Conservation (phyloP, 78 protist genomes). For the Neovahlkampfia damariscottae region DNA sequence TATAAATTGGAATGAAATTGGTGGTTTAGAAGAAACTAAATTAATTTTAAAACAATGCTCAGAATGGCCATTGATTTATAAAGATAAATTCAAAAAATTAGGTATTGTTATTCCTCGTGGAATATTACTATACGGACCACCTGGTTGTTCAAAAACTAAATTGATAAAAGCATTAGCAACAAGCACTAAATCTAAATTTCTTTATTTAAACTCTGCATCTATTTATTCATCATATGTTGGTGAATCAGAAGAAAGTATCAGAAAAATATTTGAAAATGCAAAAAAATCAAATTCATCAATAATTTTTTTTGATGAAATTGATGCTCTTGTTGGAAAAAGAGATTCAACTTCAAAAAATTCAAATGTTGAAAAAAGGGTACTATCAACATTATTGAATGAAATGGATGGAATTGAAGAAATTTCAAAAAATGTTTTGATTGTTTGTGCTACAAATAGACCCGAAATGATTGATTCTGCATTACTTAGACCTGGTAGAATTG, state of each 20-base stretch:
- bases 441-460: slow-evolving; percentile 30
- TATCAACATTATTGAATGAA: slow-evolving; percentile 28
- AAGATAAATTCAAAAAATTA: slow-evolving; percentile 33
- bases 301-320: slow-evolving; percentile 88
- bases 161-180: slow-evolving; percentile 68
- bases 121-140: slow-evolving; percentile 70
- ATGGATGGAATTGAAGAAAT: slow-evolving; percentile 13
- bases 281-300: slow-evolving; percentile 52
- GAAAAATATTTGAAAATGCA: slow-evolving; percentile 49
- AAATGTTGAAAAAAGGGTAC: slow-evolving; percentile 10
- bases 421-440: background rate
- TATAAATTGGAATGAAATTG: slow-evolving; percentile 68
- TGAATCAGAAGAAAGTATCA: slow-evolving; percentile 53
- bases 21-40: slow-evolving; percentile 51
- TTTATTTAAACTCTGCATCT: slow-evolving; percentile 58
- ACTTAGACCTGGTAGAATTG: slow-evolving; percentile 26
- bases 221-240: slow-evolving; percentile 68
- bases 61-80: slow-evolving; percentile 50
- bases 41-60: slow-evolving; percentile 20
- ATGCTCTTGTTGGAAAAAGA: slow-evolving; percentile 62
- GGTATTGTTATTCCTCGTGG: slow-evolving; percentile 71
- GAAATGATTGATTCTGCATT: slow-evolving; percentile 17
- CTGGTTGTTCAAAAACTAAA: slow-evolving; percentile 80
- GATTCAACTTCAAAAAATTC: background rate
- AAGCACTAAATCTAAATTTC: slow-evolving; percentile 25